Evolutionary conservation across 1,139 yeast species (phyloP), one percentile per base, ranked within the genome.

Genomic region (Candida glucosophila): DNA sequence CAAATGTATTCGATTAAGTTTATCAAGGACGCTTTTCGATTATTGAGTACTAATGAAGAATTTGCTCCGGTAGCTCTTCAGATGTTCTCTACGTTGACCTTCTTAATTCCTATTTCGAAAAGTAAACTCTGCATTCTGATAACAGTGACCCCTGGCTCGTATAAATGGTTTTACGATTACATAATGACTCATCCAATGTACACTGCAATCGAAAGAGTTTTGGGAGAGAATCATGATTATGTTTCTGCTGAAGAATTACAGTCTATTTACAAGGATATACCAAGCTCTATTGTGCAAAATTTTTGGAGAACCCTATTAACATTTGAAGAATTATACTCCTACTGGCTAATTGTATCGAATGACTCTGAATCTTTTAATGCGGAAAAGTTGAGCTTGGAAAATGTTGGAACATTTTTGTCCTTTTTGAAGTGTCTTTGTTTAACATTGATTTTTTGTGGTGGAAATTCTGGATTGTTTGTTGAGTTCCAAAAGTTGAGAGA

Each of bases 281-380:
- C 26, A 11, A 22, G 25, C 5, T 29, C 28, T 1, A 25, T 37
- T 9, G 39, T 31, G 3, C 11, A 19, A 15, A 28, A 29, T 2
- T 63, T 62, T 32, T 60, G 66, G 65, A 51, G 52, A 20, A 37
- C 46, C 2, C 36, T 60, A 2, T 52, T 41, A 22, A 44, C 60
- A 2, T 63, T 61, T 36, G 55, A 58, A 34, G 67, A 62, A 27
- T 34, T 62, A 17, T 58, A 56, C 35, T 57, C 67, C 0, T 65
- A 61, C 33, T 57, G 64, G 64, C 34, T 77, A 14, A 67, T 77
- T 18, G 73, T 85, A 3, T 72, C 88, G 1, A 81, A 77, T 32
- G 95, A 85, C 44, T 52, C 59, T 13, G 93, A 80, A 41, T 54
- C 79, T 27, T 67, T 71, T 27, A 47, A 39, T 10, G 43, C 48